Percentiles rank a stretch among this genome's conserved stretches.
Evolutionary conservation across 371 early-diverging fungal genomes (phyloP).

Genomic region (Mortierella sp.): DNA sequence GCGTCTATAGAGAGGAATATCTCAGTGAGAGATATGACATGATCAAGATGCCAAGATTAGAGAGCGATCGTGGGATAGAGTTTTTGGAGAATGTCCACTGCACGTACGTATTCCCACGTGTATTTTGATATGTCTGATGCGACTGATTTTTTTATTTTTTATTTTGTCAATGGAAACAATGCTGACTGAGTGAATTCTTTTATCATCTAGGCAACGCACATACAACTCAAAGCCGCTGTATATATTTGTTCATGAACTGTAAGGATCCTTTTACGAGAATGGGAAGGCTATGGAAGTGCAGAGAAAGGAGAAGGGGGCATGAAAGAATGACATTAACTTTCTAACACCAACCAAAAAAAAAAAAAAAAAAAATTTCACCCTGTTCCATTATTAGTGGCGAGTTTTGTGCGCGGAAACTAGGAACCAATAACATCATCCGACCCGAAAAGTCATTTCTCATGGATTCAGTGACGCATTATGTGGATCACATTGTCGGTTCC

Average conservation of each 20-base stretch:
- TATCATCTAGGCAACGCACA: conserved; percentile 2
- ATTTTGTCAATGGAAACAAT: not conserved
- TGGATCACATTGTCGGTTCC: conserved; percentile 35
- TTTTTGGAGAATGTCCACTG: conserved; percentile 48
- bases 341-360: too few species aligned
- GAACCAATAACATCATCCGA: conserved; percentile 24
- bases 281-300: not conserved
- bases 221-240: conserved; percentile 46
- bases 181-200: not conserved
- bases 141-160: not conserved
- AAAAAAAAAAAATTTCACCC: too few species aligned
- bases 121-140: not conserved
- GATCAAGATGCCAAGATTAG: conserved; percentile 45
- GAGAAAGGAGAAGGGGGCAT: not conserved
- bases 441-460: conserved; percentile 43
- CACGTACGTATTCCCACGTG: conserved; percentile 28
- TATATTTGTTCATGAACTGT: conserved; percentile 53
- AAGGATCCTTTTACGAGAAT: conserved; percentile 11
- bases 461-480: conserved; percentile 32
- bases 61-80: conserved; percentile 24
- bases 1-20: conserved; percentile 20
- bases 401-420: conserved; percentile 29
- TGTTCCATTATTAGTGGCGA: conserved; percentile 27
- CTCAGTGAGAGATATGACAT: conserved; percentile 36
- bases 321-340: not conserved